These are phyloP conservation scores for Penicillium glabrum DNA, from an alignment of 2,329 filamentous ascomycete species.

Conservation along the genomic window DNA sequence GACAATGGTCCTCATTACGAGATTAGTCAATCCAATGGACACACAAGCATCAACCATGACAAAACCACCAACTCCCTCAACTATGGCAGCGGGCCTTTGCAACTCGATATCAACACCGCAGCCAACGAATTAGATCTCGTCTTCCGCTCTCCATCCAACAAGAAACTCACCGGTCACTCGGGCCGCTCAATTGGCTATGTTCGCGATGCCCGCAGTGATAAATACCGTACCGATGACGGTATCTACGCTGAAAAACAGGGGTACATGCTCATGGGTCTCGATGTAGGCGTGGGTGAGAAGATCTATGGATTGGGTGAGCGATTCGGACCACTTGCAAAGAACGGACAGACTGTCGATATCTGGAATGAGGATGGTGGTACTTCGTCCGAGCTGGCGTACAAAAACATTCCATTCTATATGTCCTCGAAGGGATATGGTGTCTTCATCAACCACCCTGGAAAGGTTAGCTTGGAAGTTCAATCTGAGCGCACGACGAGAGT, in stretches of 20 bases:
- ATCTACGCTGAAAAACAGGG: slow-evolving; percentile 39
- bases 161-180: slow-evolving; percentile 38
- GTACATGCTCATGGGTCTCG: slow-evolving; percentile 41
- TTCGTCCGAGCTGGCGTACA: slow-evolving; percentile 41
- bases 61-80: slow-evolving; percentile 23
- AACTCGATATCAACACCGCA: slow-evolving; percentile 33
- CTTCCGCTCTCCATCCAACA: slow-evolving; percentile 24
- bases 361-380: slow-evolving; percentile 57
- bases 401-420: slow-evolving; percentile 44
- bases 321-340: slow-evolving; percentile 74
- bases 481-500: slow-evolving; percentile 71
- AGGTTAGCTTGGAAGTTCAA: slow-evolving; percentile 70
- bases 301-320: slow-evolving; percentile 74
- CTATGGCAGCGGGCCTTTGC: slow-evolving; percentile 35
- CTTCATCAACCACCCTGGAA: slow-evolving; percentile 70
- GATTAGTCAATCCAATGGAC: slow-evolving; percentile 25
- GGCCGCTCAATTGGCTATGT: slow-evolving; percentile 43
- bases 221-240: slow-evolving; percentile 34
- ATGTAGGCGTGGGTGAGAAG: slow-evolving; percentile 56
- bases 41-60: slow-evolving; percentile 29
- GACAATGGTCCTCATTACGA: slow-evolving; percentile 40
- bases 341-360: slow-evolving; percentile 69
- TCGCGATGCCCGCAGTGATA: slow-evolving; percentile 32
- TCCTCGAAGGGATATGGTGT: slow-evolving; percentile 70
- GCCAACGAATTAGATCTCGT: slow-evolving; percentile 36